Base-by-base conservation (phyloP, 1,284 basidiomycete genomes). In the Pseudomicrostroma phylloplanum region DNA sequence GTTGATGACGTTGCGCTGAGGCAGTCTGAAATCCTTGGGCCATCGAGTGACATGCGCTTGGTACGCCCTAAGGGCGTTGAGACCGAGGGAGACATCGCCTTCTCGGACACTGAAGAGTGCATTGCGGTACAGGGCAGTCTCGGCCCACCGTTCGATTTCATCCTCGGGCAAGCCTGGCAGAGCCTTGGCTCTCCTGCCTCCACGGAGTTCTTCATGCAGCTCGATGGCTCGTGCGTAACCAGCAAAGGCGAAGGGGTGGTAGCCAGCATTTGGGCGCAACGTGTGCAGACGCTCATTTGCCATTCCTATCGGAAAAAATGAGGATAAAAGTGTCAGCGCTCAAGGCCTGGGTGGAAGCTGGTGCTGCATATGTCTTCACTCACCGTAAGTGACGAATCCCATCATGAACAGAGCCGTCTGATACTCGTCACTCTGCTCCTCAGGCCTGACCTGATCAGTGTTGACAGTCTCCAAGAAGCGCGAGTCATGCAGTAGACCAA, bases 111-210 rank as follows among this genome's bases (percentile, higher is more conserved):
- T 71, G 23, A 77, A 66, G 1, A 79, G 66, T 15, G 74, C 70
- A 26, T 70, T 71, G 58, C 74, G 71, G 65, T 79, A 79, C 25
- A 79, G 69, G 0, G 77, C 77, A 11, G 60, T 60, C 67, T 77
- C 77, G 41, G 61, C 67, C 77, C 77, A 79, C 54, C 70, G 63
- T 65, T 77, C 77, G 57, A 76, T 68, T 63, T 78, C 77, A 58
- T 77, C 76, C 21, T 71, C 68, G 17, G 68, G 70, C 56, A 71
- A 40, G n/a, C 72, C 74, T 2, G 70, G 68, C 41, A 76, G 67
- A 2, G 69, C 74, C 26, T 72, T 70, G 19, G 71, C 67, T 43
- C 66, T 63, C 56, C 73, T 71, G 57, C 70, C 68, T 25, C 76
- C 74, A 40, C 77, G 67, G 41, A 76, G 59, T 2, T 59, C 58